These are phyloP conservation scores for Coemansia sp. DNA, from an alignment of 192 early-diverging fungal species.

Conservation along the genomic window DNA sequence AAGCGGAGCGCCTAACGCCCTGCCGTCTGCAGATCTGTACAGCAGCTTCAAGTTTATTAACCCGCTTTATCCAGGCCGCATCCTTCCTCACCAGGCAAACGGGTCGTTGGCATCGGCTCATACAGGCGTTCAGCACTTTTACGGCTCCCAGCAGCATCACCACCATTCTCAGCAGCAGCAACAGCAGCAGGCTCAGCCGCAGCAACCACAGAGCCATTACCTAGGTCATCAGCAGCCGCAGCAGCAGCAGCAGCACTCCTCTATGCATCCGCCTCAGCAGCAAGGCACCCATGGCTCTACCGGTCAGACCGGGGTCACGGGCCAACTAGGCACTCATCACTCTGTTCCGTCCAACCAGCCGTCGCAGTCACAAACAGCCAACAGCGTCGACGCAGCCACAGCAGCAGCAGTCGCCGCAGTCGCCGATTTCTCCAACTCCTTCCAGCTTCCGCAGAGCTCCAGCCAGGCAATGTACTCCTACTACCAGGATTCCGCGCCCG, in stretches of 20 bases:
- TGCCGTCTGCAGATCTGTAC: conserved; percentile 37
- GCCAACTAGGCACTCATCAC: conserved; percentile 1
- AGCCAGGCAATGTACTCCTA: conserved; percentile 33
- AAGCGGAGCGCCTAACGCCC: conserved; percentile 12
- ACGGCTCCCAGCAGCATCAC: conserved; percentile 8
- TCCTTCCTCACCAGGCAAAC: conserved; percentile 21
- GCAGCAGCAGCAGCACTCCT: background rate
- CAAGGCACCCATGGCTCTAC: conserved; percentile 5
- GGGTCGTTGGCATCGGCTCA: conserved; percentile 11
- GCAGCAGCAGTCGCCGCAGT: conserved; percentile 34
- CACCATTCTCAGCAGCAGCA: conserved; percentile 15
- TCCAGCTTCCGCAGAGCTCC: conserved; percentile 33
- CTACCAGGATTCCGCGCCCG: conserved; percentile 27
- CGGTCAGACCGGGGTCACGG: background rate
- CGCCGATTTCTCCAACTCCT: conserved; percentile 35
- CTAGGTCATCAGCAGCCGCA: background rate
- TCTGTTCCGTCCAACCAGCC: conserved; percentile 23
- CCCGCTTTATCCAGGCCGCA: conserved; percentile 39
- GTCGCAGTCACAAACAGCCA: background rate
- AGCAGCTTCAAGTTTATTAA: conserved; percentile 49
- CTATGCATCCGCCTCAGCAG: conserved; percentile 4
- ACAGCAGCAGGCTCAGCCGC: background rate
- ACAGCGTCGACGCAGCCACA: conserved; percentile 13
- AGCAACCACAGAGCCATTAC: background rate
- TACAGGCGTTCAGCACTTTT: conserved; percentile 11